Base-by-base conservation (phyloP, 805 yeast genomes). In the Nakazawaea laoshanensis region DNA sequence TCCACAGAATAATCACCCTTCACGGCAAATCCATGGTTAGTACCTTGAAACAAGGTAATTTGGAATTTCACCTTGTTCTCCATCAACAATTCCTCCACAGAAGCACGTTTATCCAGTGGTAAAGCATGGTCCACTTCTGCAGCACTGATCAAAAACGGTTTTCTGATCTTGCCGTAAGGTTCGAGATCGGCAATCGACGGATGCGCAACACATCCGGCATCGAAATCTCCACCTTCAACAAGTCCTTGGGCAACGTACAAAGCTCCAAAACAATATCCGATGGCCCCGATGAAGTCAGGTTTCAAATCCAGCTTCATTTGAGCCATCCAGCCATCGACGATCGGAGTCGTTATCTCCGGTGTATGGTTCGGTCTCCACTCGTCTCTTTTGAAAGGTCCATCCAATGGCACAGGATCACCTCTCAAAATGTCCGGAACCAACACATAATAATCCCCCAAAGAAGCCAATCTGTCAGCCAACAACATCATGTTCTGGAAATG, bases 221-320 rank as follows among this genome's bases (percentile, higher is more conserved):
- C 69, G 21, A 54, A 37, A 2, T 40, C 22, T 6, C 52, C 50
- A 27, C 52, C 63, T 14, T 47, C 47, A 5, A 63, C 52, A 20
- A 73, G 52, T 35, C 75, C 69, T 39, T 67, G 74, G 37, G 81
- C 45, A 21, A 70, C 75, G 44, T 61, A 75, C 55, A 77, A 80
- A 27, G 86, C 95, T 50, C 96, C 96, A 42, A 64, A 86, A 58
- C 96, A 86, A 61, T 84, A 76, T 14, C 96, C 95, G 37, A 79
- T 57, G 13, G 73, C 71, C 26, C 70, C 75, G 14, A 78, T 38
- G 42, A 63, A 71, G 33, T 60, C 51, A 11, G 73, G 70, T 10
- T 55, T 55, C 33, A 54, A 50, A 36, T 67, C 69, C 17, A 49
- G 45, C 39, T 59, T 67, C 38, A 80, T 54, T 7, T 47, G 48